These are phyloP conservation scores for Fusarium globosum DNA, from an alignment of 2,329 filamentous ascomycete genomes.

Conservation along the genomic window DNA sequence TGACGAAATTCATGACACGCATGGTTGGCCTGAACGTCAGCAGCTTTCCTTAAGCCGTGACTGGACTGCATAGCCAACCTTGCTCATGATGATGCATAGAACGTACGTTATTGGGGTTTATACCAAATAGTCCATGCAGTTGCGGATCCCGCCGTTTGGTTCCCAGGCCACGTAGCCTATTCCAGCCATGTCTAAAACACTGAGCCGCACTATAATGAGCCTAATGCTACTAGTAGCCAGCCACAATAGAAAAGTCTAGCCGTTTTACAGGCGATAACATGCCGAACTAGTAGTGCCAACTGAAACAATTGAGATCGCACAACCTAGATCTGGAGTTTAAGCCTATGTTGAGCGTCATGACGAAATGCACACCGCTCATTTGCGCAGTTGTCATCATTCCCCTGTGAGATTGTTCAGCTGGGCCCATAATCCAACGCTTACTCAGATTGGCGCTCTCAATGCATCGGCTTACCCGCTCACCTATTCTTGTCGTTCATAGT, in stretches of 20 bases:
- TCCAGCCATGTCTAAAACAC: accelerated
- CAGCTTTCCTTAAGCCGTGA: background rate
- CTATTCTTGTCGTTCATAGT: background rate
- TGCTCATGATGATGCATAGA: background rate
- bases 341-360: background rate
- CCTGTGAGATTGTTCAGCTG: background rate
- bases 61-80: background rate
- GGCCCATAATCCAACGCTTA: background rate
- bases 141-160: background rate
- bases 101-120: background rate
- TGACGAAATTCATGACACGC: background rate
- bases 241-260: background rate
- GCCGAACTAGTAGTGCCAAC: background rate
- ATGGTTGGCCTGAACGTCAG: background rate
- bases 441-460: background rate
- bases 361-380: background rate
- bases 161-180: background rate
- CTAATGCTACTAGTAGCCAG: background rate
- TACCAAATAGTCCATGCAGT: background rate
- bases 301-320: background rate
- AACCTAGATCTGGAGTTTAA: background rate
- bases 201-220: background rate
- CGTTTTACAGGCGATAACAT: background rate
- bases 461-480: background rate
- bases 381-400: background rate